Percentiles rank a stretch among this genome's conserved stretches.
phyloP scores from a whole-genome alignment of 495 filamentous ascomycete species.

The Jackrogersella minutella region DNA sequence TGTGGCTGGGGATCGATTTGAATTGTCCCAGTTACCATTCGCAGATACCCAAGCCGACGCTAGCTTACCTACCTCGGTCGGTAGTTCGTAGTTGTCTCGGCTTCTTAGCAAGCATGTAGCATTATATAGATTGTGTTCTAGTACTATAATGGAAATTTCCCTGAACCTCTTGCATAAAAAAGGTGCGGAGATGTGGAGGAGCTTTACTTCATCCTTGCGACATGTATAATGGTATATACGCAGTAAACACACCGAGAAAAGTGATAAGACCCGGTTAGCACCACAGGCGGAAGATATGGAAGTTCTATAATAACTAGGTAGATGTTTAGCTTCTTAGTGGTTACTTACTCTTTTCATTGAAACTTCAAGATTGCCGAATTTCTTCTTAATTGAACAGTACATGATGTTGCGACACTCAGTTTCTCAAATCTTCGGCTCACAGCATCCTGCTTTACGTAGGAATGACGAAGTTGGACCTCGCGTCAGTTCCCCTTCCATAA shows the following conservation, averaged over 20 bases:
- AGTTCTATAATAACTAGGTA: not conserved
- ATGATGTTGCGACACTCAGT: constrained; percentile 23
- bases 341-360: too few species aligned
- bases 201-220: not conserved
- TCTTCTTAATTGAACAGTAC: not conserved
- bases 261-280: not conserved
- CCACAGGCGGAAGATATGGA: not conserved
- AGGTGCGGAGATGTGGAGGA: constrained; percentile 2
- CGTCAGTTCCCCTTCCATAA: constrained; percentile 2
- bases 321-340: too few species aligned
- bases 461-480: constrained; percentile 35
- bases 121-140: not conserved
- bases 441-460: constrained; percentile 28
- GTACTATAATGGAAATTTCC: not conserved
- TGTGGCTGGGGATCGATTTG: too few species aligned
- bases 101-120: too few species aligned
- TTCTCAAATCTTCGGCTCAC: constrained; percentile 20
- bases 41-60: too few species aligned
- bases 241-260: too few species aligned
- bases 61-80: too few species aligned
- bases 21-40: too few species aligned
- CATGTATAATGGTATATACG: not conserved
- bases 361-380: too few species aligned
- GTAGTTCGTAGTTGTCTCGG: too few species aligned
- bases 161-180: not conserved